Percentiles rank a stretch among this genome's conserved stretches.
phyloP scores from a whole-genome alignment of 345 rosid genomes.

The Syzygium oleosum region DNA sequence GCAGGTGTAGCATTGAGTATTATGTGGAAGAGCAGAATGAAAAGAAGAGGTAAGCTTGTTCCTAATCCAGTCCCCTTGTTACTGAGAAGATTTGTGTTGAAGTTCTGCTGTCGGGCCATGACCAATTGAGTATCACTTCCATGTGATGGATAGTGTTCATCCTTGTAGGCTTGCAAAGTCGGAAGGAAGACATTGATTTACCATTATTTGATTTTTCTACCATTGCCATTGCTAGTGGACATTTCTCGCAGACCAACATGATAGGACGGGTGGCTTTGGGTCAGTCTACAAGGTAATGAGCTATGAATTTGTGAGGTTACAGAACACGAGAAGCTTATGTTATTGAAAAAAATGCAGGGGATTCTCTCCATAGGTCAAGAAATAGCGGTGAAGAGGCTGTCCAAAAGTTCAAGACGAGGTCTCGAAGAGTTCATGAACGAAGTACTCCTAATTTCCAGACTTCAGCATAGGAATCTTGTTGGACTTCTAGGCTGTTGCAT shows the following conservation, averaged over 20 bases:
- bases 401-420: conserved; percentile 30
- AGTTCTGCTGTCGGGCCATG: background rate
- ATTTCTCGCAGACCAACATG: conserved; percentile 24
- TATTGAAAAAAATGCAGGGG: conserved; percentile 18
- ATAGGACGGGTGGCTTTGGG: conserved; percentile 46
- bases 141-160: background rate
- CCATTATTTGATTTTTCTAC: conserved; percentile 25
- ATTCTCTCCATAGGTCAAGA: conserved; percentile 26
- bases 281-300: conserved; percentile 27
- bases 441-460: conserved; percentile 32
- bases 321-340: background rate
- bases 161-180: background rate
- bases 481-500: conserved; percentile 40
- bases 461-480: conserved; percentile 49
- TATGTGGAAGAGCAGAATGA: background rate
- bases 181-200: conserved; percentile 13
- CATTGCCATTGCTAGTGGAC: conserved; percentile 25
- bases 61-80: background rate
- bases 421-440: conserved; percentile 28
- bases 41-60: background rate
- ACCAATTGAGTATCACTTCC: background rate
- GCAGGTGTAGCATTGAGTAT: background rate
- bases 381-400: conserved; percentile 47
- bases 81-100: background rate
- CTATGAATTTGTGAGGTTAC: background rate